These are phyloP conservation scores for Chloranthus sessilifolius DNA, from an alignment of 164 flowering plant genomes.

Conservation along the genomic window DNA sequence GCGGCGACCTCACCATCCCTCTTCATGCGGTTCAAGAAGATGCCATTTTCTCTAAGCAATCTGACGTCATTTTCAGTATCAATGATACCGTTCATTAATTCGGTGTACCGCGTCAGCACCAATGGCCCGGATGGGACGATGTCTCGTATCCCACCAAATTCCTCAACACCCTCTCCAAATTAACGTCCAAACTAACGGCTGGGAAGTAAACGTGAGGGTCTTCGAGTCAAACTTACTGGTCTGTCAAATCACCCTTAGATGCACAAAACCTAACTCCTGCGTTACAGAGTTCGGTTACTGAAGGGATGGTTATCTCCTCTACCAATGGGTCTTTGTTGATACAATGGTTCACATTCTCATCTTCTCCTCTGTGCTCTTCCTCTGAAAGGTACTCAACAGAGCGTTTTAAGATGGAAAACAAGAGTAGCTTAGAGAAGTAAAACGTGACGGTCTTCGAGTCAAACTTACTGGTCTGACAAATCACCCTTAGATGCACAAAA, in stretches of 20 bases:
- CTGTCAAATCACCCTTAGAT: conserved; percentile 17
- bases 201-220: conserved; percentile 25
- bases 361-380: not conserved
- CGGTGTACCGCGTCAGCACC: conserved; percentile 56
- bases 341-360: not conserved
- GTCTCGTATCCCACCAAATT: conserved; percentile 71
- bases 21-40: conserved; percentile 53
- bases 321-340: conserved; percentile 15
- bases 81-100: conserved; percentile 69
- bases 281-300: conserved; percentile 24
- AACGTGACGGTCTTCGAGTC: conserved; percentile 18
- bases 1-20: conserved; percentile 57
- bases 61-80: conserved; percentile 55
- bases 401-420: too few relatives aligned
- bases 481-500: too few relatives aligned
- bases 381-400: not conserved
- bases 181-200: conserved; percentile 28
- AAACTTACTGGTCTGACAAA: conserved; percentile 22
- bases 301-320: conserved; percentile 36
- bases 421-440: too few relatives aligned
- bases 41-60: conserved; percentile 50
- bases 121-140: conserved; percentile 44
- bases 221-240: conserved; percentile 25
- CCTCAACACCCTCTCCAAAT: conserved; percentile 46
- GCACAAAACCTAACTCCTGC: conserved; percentile 24